Evolutionary conservation across 768 basidiomycete genomes (phyloP), one percentile per base, ranked within the genome.

Genomic region (Lentinula detonsa): DNA sequence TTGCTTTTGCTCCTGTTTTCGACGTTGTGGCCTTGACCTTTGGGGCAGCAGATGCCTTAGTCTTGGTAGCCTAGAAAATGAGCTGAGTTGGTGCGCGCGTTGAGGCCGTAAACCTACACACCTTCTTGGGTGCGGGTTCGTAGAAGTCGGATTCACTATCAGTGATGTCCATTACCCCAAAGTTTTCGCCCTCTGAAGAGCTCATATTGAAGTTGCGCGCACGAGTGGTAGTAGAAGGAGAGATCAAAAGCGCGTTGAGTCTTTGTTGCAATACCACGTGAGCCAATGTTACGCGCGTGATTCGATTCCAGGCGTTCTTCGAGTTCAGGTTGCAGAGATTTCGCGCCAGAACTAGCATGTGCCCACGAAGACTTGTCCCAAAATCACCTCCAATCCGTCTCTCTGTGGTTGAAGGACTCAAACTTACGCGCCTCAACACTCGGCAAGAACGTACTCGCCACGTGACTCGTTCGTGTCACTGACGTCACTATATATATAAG

Each of bases 101-200:
- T 7, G 23, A 46, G 13, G 10, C 39, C 54, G 7, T 15, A 31
- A 43, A 64, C 51, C 39, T 13, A 70, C 74, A 49, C 52, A 76
- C 76, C 75, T 84, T 85, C 79, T 85, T 87, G 63, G 77, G 74
- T 16, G 79, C 76, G 4, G 88, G 87, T 28, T 77, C 79, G 69
- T 84, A 90, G 67, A 78, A 84, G 0, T 91, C 90, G 15, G 86
- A 89, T 57, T 88, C 90, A 31, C 81, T 82, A 3, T 75, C 84
- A 54, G 85, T 86, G 28, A 83, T 65, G 65, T 81, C 71, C 63
- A 84, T 80, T 53, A 88, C 65, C 64, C 85, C 83, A 55, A 86
- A 91, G 65, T 79, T 83, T 73, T 92, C 90, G 55, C 72, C 81
- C 69, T 87, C 88, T 10, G 88, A 88, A 59, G 87, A 88, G 73